Evolutionary conservation across 2,329 filamentous ascomycete species (phyloP).

Genomic region (Epichloe typhina): DNA sequence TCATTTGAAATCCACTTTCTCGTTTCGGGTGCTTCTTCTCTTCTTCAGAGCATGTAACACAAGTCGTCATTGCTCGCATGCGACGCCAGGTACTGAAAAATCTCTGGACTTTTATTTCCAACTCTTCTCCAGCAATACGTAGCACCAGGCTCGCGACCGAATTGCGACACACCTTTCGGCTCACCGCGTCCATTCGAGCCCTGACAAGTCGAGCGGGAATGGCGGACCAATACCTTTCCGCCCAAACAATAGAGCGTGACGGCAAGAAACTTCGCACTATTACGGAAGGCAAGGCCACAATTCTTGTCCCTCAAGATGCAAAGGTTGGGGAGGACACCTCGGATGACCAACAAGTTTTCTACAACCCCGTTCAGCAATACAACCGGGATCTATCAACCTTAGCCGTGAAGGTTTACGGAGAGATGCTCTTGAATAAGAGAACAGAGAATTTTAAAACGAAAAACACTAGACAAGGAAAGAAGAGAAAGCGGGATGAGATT

Average conservation of each 20-base stretch:
- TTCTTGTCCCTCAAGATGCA: conserved; percentile 36
- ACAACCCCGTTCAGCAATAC: conserved; percentile 98
- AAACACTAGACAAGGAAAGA: conserved; percentile 29
- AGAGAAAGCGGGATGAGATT: conserved; percentile 31
- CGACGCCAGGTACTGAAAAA: not conserved
- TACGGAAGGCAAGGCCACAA: conserved; percentile 43
- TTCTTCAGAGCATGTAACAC: not conserved
- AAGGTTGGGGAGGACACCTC: conserved; percentile 38
- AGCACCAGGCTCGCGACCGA: not conserved
- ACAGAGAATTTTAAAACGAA: conserved; percentile 22
- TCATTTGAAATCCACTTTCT: not conserved
- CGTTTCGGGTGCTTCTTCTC: no score
- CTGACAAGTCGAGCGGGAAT: conserved; percentile 6
- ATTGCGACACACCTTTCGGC: conserved; percentile 2
- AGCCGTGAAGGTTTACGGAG: conserved; percentile 78
- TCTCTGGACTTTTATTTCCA: not conserved
- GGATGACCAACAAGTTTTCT: conserved; percentile 73
- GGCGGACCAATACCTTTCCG: conserved; percentile 7
- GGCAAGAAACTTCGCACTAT: conserved; percentile 39
- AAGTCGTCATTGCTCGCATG: not conserved
- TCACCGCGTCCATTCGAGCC: not conserved
- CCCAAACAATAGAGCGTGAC: conserved; percentile 19
- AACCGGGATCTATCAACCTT: conserved; percentile 91
- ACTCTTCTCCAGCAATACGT: not conserved
- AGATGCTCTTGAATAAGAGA: conserved; percentile 42